Evolutionary conservation across 2,329 filamentous ascomycete genomes (phyloP), one percentile per base, ranked within the genome.

Genomic region (Claviceps paspali): DNA sequence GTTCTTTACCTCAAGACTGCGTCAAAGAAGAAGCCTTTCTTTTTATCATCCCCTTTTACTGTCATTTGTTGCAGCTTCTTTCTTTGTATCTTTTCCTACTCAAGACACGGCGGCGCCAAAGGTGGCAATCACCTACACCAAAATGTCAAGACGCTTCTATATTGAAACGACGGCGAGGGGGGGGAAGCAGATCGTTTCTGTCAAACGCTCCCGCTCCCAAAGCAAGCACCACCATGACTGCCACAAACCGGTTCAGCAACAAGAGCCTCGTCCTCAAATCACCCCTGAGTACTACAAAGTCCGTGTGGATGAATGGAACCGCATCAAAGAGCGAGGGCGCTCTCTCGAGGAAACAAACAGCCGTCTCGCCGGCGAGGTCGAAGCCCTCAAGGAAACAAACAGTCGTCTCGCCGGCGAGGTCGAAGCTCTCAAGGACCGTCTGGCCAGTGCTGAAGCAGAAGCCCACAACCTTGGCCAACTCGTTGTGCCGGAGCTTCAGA

Each of bases 121-220:
- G 11, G 26, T 23, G n/a, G 9, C n/a, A n/a, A n/a, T 26, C 15
- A 12, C 15, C 19, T 27, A 30, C 9, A 30, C 23, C 7, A 29
- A 31, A 29, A 61, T 63, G 59, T 52, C 57, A 40, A 49, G 51
- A 40, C 54, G 52, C 17, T 56, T 52, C 45, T 61, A 52, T 36
- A 45, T 62, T 42, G 58, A 62, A 44, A 55, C 54, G 11, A 46
- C 48, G 6, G 43, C 55, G 9, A 47, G 51, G 10, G 60, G 58
- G 14, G 51, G 47, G 26, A 47, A 50, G 22, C 58, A 60, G 39
- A 58, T 58, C 38, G 57, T 63, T 18, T 49, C 54, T 30, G 43
- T 63, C 51, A 62, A 61, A 46, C 55, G 57, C 38, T 60, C 59
- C 14, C 53, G 52, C 38, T 60, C 59, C 3, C 53, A 59, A 15